Conservation (phyloP, 441 rosid genomes). For the Adansonia gregorii region DNA sequence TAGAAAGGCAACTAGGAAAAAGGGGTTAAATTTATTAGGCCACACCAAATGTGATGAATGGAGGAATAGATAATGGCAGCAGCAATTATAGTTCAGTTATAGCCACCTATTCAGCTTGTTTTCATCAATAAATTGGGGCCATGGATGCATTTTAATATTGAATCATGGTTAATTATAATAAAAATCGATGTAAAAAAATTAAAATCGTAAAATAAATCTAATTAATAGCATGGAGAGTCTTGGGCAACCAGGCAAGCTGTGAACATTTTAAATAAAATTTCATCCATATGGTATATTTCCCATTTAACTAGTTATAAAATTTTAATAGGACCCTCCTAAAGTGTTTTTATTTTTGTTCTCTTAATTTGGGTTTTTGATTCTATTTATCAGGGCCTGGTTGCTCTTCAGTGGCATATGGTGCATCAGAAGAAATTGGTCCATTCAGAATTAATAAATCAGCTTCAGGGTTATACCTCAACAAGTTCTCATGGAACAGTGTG, state of each 20-base stretch:
- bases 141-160: too few species aligned
- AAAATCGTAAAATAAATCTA: too few species aligned
- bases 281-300: neutral
- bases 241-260: neutral
- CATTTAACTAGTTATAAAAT: too few species aligned
- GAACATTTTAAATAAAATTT: slow-evolving; percentile 8
- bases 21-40: slow-evolving; percentile 39
- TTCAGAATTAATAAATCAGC: slow-evolving; percentile 80
- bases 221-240: too few species aligned
- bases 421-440: slow-evolving; percentile 90
- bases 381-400: slow-evolving; percentile 74
- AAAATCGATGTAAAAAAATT: too few species aligned
- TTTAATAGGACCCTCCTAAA: neutral
- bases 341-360: neutral
- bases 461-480: slow-evolving; percentile 78
- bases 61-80: neutral
- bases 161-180: too few species aligned
- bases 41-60: neutral
- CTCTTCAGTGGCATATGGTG: slow-evolving; percentile 97
- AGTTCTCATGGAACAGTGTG: slow-evolving; percentile 81
- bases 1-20: slow-evolving; percentile 24
- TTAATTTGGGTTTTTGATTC: neutral
- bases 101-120: too few species aligned
- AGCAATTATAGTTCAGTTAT: slow-evolving; percentile 30
- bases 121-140: too few species aligned